phyloP scores from a whole-genome alignment of 495 filamentous ascomycete genomes.

The Pyrenula aspistea region DNA sequence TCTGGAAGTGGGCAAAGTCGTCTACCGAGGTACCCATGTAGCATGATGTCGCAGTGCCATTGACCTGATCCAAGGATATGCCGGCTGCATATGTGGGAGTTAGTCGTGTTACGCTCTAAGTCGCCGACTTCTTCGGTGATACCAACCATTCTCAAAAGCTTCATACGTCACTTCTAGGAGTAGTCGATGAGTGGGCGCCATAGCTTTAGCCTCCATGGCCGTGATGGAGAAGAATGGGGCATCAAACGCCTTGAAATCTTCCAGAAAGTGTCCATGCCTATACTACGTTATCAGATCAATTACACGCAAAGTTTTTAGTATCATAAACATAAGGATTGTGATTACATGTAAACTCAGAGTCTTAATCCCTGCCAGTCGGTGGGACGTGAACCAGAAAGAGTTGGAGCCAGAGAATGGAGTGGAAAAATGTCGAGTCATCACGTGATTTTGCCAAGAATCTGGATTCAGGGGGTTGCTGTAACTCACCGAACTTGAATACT shows the following conservation, averaged over 20 bases:
- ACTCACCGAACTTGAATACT: slow-evolving; percentile 1
- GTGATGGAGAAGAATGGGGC: slow-evolving; percentile 43
- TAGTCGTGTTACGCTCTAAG: slow-evolving; percentile 15
- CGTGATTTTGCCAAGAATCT: too few relatives aligned
- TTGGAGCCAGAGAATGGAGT: slow-evolving; percentile 41
- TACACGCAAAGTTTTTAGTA: too few relatives aligned
- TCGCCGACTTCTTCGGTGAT: too few relatives aligned
- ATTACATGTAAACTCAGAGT: slow-evolving; percentile 35
- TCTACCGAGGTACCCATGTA: slow-evolving; percentile 29
- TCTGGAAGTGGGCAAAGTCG: slow-evolving; percentile 31
- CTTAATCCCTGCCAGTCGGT: slow-evolving; percentile 29
- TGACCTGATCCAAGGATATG: slow-evolving; percentile 22
- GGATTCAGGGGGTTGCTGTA: too few relatives aligned
- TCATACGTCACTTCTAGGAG: slow-evolving; percentile 46
- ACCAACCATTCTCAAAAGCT: slow-evolving; percentile 41
- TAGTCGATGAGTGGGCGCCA: slow-evolving; percentile 27
- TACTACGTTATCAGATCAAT: too few relatives aligned
- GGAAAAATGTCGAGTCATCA: too few relatives aligned
- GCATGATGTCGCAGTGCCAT: slow-evolving; percentile 32
- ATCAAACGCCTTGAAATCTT: slow-evolving; percentile 24
- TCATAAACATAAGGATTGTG: slow-evolving; percentile 11
- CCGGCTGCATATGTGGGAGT: slow-evolving; percentile 20
- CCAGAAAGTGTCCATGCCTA: slow-evolving; percentile 29
- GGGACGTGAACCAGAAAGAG: too few relatives aligned
- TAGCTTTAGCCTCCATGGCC: slow-evolving; percentile 29